Evolutionary conservation across 192 early-diverging fungal species (phyloP), one percentile per base, ranked within the genome.

Genomic region (Coemansia javaensis): DNA sequence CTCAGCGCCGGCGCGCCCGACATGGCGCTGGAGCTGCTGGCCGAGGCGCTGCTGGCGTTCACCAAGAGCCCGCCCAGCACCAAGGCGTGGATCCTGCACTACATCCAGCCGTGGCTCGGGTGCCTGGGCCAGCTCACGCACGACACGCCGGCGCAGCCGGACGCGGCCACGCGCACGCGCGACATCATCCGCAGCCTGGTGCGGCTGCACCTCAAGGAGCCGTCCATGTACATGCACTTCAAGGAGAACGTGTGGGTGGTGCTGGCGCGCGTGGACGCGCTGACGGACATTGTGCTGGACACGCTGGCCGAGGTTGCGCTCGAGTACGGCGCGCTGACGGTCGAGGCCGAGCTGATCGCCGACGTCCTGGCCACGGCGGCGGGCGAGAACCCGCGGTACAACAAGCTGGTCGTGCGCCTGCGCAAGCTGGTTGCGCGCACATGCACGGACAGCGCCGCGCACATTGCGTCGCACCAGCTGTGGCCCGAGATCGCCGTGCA

Each of bases 401-500:
- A 88, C 57, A 91, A 91, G 54, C 77, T 98, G 17, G 81, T 93
- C 38, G 76, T 84, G 7, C 81, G 85, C 7, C 60, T 93, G 27
- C 82, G 92, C 60, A 89, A 86, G 56, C 84, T 89, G 11, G 79
- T 96, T n/a, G 77, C 79, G 17, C 80, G 81, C 54, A 91, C 91
- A 6, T 90, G 88, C 23, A 67, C 85, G 30, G 80, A 83, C 49
- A 82, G 83, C 32, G 82, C 81, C 14, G 63, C 81, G 7, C 75
- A 82, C 25, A 77, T 98, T 14, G 81, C 85, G 1, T 82, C 90
- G 22, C 91, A 94, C 53, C 78, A 84, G 45, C 78, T 85, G 31
- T 96, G 91, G 93, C 81, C 84, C n/a, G 89, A 98, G 59, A 92
- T 98, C 58, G 87, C 89, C 0, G 87, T 92, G 13, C 66, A 96